Conservation (phyloP, 78 protist species). For the Pigoraptor vietnamica region DNA sequence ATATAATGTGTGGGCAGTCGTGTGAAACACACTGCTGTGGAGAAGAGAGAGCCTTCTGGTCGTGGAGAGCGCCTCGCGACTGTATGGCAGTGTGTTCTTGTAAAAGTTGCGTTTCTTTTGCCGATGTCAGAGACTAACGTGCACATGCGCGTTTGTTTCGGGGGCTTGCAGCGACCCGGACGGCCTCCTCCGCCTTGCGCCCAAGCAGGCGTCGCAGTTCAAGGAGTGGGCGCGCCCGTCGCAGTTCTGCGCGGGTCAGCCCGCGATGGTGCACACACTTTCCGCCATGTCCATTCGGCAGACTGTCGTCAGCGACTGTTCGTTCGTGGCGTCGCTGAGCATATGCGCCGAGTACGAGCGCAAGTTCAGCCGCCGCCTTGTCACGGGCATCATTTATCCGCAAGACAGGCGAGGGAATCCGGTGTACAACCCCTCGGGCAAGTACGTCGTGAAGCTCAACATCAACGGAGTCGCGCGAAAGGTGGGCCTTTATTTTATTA, state of each 20-base stretch:
- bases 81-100: too few species aligned
- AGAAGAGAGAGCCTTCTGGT: too few species aligned
- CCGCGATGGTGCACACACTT: neutral
- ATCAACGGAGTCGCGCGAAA: slow-evolving; percentile 35
- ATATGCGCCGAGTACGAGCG: slow-evolving; percentile 27
- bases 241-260: too few species aligned
- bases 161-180: slow-evolving; percentile 9
- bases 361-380: neutral
- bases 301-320: slow-evolving; percentile 44
- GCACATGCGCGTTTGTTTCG: too few species aligned
- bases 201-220: slow-evolving; percentile 1
- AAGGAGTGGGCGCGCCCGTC: neutral
- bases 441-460: slow-evolving; percentile 23
- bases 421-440: slow-evolving; percentile 22
- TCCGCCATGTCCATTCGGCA: neutral
- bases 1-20: too few species aligned
- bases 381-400: slow-evolving; percentile 24
- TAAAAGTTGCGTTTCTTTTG: too few species aligned
- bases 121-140: too few species aligned
- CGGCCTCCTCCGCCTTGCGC: neutral
- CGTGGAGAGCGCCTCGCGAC: too few species aligned
- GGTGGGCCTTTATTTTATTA: too few species aligned
- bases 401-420: slow-evolving; percentile 29
- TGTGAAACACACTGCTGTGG: too few species aligned
- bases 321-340: slow-evolving; percentile 31